Evolutionary conservation across 169 alveolate genomes (phyloP), one percentile per base, ranked within the genome.

Genomic region (Theileria annulata): DNA sequence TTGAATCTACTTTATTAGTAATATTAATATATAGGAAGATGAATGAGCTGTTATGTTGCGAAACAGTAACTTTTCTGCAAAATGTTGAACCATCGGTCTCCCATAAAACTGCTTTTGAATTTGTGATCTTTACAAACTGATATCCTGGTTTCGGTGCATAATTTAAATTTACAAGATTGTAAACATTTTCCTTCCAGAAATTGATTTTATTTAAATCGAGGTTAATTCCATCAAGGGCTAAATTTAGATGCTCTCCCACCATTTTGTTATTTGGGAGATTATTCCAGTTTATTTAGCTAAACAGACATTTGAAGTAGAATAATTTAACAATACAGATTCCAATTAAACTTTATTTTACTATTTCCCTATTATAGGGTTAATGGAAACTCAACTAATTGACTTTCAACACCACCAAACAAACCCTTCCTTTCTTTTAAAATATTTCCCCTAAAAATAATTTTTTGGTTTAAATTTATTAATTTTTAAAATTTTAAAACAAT

Each of bases 111-210:
- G 23, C 25, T 2, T 62, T 30, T 15, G 23, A 17, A 23, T 27
- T 15, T 15, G 23, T 17, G 6, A 62, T 47, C 48, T 37, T 15
- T 19, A 5, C 21, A 21, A 62, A 21, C 31, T 25, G n/a, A 62
- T 21, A 27, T 21, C 37, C 37, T 15, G 33, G 49, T 62, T 62
- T 62, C 2, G 71, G 71, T 37, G 31, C 37, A 37, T 62, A 62
- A 21, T 27, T 15, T 15, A 28, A 27, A 37, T 62, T 62, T 25
- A 62, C 27, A 15, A 62, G 12, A 15, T 30, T 30, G 71, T 27
- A 62, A 9, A 62, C 31, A 13, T 23, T 62, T 21, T 62, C 71
- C 71, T 62, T 62, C 71, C 71, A 62, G 71, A 6, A 25, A 15
- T 62, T 17, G 71, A 62, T 28, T 15, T 62, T 62, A 28, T 62